Evolutionary conservation across 2,329 filamentous ascomycete species (phyloP).

Genomic region (Podosphaera aphanis): DNA sequence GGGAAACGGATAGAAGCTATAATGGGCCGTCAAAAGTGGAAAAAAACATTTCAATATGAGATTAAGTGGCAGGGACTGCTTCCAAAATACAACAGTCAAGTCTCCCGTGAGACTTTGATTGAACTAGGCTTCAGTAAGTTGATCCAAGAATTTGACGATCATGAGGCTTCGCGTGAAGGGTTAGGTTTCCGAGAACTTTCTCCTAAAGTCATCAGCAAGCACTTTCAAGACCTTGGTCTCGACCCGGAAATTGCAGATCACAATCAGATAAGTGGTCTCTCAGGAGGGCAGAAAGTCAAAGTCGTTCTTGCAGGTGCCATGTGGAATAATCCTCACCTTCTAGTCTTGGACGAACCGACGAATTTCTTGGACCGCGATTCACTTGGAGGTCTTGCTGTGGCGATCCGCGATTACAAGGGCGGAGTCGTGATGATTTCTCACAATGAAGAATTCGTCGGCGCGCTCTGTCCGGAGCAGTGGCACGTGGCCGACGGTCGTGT

Average conservation of each 20-base stretch:
- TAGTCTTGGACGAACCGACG: constrained; percentile 94
- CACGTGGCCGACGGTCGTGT: constrained; percentile 75
- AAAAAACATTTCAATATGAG: constrained; percentile 98
- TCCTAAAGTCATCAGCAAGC: constrained; percentile 83
- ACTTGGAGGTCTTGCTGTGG: constrained; percentile 85
- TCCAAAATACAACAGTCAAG: constrained; percentile 79
- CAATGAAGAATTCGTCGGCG: constrained; percentile 96
- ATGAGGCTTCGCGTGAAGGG: constrained; percentile 95
- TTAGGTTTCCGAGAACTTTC: constrained; percentile 86
- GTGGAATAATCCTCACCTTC: constrained; percentile 97
- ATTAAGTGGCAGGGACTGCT: constrained; percentile 79
- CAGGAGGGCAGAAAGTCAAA: constrained; percentile 96
- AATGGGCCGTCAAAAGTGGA: constrained; percentile 93
- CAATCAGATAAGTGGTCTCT: constrained; percentile 90
- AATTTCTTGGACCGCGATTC: constrained; percentile 98
- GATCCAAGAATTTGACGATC: constrained; percentile 93
- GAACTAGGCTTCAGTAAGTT: constrained; percentile 79
- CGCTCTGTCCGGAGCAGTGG: constrained; percentile 90
- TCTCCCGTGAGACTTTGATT: constrained; percentile 75
- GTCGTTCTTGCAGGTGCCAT: constrained; percentile 87
- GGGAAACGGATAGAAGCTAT: constrained; percentile 59
- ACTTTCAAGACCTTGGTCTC: constrained; percentile 89
- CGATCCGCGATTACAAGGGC: constrained; percentile 93
- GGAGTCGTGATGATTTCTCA: constrained; percentile 98
- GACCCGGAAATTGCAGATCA: constrained; percentile 97